Percentiles rank a stretch among this genome's conserved stretches.
Evolutionary conservation across 2,329 filamentous ascomycete genomes (phyloP).

Genomic region (Arthrobotrys sphaeroides): DNA sequence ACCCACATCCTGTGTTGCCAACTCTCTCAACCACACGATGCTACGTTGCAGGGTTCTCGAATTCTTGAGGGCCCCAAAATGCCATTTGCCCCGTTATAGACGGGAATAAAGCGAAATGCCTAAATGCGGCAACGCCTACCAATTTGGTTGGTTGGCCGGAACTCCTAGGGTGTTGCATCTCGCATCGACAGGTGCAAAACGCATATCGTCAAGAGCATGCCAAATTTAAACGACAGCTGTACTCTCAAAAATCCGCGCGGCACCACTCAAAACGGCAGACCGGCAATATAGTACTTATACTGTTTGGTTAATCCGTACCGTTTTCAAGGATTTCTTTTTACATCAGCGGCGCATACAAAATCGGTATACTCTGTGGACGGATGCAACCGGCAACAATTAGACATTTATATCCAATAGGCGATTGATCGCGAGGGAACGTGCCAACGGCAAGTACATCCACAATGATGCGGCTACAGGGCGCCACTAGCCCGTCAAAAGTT

Average conservation of each 20-base stretch:
- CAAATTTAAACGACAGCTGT: slow-evolving; percentile 8
- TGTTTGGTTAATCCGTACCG: slow-evolving; percentile 17
- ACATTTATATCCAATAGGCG: slow-evolving; percentile 22
- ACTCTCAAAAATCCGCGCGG: neutral
- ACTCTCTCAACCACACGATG: neutral
- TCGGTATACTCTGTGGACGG: neutral
- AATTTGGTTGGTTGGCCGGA: neutral
- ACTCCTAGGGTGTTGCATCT: slow-evolving; percentile 12
- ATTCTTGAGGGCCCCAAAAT: neutral
- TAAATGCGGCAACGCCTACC: slow-evolving; percentile 14
- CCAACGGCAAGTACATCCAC: slow-evolving; percentile 32
- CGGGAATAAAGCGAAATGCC: neutral
- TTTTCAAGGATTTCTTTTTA: neutral
- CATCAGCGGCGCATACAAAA: slow-evolving; percentile 6
- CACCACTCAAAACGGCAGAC: neutral
- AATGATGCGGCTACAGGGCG: neutral
- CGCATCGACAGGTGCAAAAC: slow-evolving; percentile 34
- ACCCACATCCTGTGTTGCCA: neutral
- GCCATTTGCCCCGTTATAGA: neutral
- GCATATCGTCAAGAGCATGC: slow-evolving; percentile 4
- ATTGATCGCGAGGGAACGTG: slow-evolving; percentile 22
- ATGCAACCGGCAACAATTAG: neutral
- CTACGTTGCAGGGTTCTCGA: neutral
- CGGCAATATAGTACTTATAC: neutral
- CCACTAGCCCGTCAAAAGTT: neutral